phyloP scores from a whole-genome alignment of 169 alveolate species.

The Plasmodium cynomolgi region DNA sequence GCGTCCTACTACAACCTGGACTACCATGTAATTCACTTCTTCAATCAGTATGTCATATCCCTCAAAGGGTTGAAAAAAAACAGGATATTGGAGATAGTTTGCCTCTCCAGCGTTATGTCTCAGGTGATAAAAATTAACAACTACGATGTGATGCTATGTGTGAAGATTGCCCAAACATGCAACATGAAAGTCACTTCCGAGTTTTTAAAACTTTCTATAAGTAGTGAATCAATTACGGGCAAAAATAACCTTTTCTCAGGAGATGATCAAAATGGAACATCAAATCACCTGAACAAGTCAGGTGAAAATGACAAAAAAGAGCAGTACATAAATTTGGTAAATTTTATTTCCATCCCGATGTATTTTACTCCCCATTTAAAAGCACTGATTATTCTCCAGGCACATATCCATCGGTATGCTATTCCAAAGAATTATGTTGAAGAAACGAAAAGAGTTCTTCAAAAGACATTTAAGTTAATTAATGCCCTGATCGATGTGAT shows the following conservation, averaged over 20 bases:
- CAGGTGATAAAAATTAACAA: slow-evolving; percentile 76
- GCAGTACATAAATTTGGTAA: slow-evolving; percentile 9
- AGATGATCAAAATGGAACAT: slow-evolving; percentile 53
- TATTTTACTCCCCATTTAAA: slow-evolving; percentile 77
- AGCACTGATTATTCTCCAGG: slow-evolving; percentile 87
- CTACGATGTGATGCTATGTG: slow-evolving; percentile 31
- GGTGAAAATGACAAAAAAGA: slow-evolving; percentile 22
- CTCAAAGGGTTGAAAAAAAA: slow-evolving; percentile 28
- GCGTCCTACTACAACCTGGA: slow-evolving; percentile 53
- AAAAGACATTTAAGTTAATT: slow-evolving; percentile 87
- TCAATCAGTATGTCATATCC: slow-evolving; percentile 52
- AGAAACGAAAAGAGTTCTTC: slow-evolving; percentile 87
- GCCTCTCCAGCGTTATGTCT: slow-evolving; percentile 68
- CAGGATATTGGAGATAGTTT: slow-evolving; percentile 37
- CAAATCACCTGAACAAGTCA: not conserved
- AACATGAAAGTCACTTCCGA: slow-evolving; percentile 30
- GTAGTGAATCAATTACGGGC: slow-evolving; percentile 47
- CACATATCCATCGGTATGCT: slow-evolving; percentile 94
- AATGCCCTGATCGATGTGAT: slow-evolving; percentile 99
- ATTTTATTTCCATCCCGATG: slow-evolving; percentile 51
- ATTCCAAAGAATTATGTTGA: slow-evolving; percentile 88
- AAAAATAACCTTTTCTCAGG: slow-evolving; percentile 76
- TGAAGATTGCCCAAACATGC: slow-evolving; percentile 47
- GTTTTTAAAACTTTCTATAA: slow-evolving; percentile 28
- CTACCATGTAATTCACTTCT: slow-evolving; percentile 47